phyloP scores from a whole-genome alignment of 1,284 basidiomycete species.

The Coniferiporia sulphurascens region DNA sequence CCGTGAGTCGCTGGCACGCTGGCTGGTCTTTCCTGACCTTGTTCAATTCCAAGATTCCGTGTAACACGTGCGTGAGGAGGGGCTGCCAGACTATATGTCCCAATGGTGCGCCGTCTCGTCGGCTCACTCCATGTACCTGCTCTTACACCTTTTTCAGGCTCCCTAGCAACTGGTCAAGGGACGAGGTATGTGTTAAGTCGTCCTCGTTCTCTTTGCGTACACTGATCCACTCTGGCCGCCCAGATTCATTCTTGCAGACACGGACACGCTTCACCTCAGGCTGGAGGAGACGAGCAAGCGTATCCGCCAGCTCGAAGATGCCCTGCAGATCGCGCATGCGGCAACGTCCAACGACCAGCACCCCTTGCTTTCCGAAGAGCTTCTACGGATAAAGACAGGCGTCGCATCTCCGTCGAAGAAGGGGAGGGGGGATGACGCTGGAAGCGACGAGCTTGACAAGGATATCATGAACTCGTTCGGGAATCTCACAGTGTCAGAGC shows the following conservation, averaged over 20 bases:
- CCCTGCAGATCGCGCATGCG: slow-evolving; percentile 16
- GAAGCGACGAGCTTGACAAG: background rate
- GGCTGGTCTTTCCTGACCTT: background rate
- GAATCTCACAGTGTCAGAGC: background rate
- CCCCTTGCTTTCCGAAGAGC: slow-evolving; percentile 15
- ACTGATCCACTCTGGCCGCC: background rate
- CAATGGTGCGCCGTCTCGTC: slow-evolving; percentile 2
- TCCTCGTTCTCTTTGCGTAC: background rate
- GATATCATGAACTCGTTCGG: background rate
- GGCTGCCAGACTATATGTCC: slow-evolving; percentile 17
- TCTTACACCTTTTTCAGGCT: background rate
- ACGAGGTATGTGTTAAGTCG: slow-evolving; percentile 3
- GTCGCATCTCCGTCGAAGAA: background rate
- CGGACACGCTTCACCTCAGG: slow-evolving; percentile 15
- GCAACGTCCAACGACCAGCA: slow-evolving; percentile 12
- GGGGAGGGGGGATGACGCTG: background rate
- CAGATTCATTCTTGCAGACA: slow-evolving; percentile 12
- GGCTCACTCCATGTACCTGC: too few species aligned
- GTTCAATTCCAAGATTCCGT: slow-evolving; percentile 2
- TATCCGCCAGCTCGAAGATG: slow-evolving; percentile 21
- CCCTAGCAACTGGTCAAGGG: slow-evolving; percentile 1
- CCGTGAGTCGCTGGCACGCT: background rate
- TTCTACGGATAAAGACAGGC: slow-evolving; percentile 8
- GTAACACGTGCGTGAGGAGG: slow-evolving; percentile 14
- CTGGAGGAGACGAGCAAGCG: slow-evolving; percentile 18